A percentile compares a stretch with the other conserved stretches of the same genome.
phyloP scores from a whole-genome alignment of 2,329 filamentous ascomycete genomes.

The Penicillium sp. region DNA sequence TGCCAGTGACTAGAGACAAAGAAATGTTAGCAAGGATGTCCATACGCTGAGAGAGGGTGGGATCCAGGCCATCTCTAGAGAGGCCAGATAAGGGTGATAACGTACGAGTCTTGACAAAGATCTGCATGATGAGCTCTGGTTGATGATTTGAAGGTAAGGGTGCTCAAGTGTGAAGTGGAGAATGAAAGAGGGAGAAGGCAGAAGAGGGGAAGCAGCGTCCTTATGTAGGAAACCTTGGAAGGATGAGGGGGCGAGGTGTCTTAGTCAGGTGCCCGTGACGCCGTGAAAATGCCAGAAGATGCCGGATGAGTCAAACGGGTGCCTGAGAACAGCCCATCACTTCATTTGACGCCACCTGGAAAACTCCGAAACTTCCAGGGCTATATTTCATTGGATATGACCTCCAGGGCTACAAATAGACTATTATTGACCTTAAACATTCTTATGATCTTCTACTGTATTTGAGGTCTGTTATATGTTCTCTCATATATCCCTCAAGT shows the following conservation, averaged over 20 bases:
- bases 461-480: background rate
- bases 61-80: background rate
- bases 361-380: background rate
- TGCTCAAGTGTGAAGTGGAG: constrained; percentile 4
- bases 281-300: constrained; percentile 10
- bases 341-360: constrained; percentile 20
- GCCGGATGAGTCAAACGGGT: constrained; percentile 28
- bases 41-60: constrained; percentile 7
- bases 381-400: background rate
- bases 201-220: constrained; percentile 24
- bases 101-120: constrained; percentile 95
- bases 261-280: constrained; percentile 25
- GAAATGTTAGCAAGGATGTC: background rate
- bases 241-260: constrained; percentile 26
- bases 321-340: constrained; percentile 15
- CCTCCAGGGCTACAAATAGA: background rate
- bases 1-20: constrained; percentile 49
- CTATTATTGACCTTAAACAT: background rate
- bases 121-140: constrained; percentile 69
- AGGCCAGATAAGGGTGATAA: constrained; percentile 35
- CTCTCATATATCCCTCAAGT: background rate
- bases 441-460: background rate
- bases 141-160: constrained; percentile 15
- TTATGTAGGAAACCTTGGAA: constrained; percentile 30
- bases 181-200: constrained; percentile 22